These are phyloP conservation scores for Colletotrichum australisinense DNA, from an alignment of 2,329 filamentous ascomycete genomes.

Conservation along the genomic window DNA sequence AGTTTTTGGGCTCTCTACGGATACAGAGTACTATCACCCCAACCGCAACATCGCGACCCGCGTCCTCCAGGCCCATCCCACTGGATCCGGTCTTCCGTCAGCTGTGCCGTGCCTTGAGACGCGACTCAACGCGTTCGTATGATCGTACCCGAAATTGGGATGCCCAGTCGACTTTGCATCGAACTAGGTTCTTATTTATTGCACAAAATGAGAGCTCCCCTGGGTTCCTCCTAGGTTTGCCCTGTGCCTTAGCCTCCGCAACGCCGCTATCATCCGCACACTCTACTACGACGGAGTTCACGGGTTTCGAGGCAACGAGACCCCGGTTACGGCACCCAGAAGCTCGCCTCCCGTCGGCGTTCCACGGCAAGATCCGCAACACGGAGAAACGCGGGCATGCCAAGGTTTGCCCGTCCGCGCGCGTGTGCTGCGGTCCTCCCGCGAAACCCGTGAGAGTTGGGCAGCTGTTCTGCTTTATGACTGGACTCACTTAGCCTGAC, in stretches of 20 bases:
- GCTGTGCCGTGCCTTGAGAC: neutral
- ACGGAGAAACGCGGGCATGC: constrained; percentile 8
- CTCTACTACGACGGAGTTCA: neutral
- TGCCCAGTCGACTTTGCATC: neutral
- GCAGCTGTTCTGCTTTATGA: constrained; percentile 25
- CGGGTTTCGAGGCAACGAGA: constrained; percentile 12
- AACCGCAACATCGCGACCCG: neutral
- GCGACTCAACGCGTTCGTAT: neutral
- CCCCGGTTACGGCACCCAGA: constrained; percentile 9
- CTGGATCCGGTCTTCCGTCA: neutral
- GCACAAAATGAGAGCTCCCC: neutral
- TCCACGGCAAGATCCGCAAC: constrained; percentile 30
- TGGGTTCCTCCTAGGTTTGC: neutral
- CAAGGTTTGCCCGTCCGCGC: constrained; percentile 24
- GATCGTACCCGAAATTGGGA: neutral
- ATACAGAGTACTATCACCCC: no score
- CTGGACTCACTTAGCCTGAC: constrained; percentile 1
- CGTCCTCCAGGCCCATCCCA: neutral
- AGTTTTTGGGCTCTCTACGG: neutral
- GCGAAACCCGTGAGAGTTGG: constrained; percentile 11
- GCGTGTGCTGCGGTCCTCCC: constrained; percentile 12
- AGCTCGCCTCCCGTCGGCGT: neutral
- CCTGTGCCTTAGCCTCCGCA: constrained; percentile 14
- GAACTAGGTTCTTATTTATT: neutral
- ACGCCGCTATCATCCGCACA: neutral